These are phyloP conservation scores for Arthrobotrys conoides DNA, from an alignment of 2,329 filamentous ascomycete genomes.

Conservation along the genomic window DNA sequence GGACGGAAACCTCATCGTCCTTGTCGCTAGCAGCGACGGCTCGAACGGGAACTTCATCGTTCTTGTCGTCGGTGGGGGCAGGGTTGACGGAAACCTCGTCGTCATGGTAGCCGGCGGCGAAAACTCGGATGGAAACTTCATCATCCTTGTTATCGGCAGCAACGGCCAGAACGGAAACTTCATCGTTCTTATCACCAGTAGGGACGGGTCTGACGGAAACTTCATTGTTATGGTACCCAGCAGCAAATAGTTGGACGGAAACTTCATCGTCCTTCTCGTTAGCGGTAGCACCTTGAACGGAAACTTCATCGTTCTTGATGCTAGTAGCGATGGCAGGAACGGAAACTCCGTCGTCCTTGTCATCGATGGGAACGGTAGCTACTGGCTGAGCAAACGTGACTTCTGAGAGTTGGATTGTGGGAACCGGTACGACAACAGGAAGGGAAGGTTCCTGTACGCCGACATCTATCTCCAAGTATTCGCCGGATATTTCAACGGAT, in stretches of 20 bases:
- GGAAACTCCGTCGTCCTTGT: not conserved
- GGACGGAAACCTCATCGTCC: not conserved
- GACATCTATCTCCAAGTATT: slow-evolving; percentile 20
- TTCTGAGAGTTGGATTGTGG: not conserved
- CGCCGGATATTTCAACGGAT: slow-evolving; percentile 20
- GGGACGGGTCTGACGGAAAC: not conserved
- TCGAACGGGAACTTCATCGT: not conserved
- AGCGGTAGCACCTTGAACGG: too few relatives aligned
- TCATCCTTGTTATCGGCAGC: not conserved
- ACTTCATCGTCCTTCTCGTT: not conserved
- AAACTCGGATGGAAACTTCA: not conserved
- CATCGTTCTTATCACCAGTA: not conserved
- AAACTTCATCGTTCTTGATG: too few relatives aligned
- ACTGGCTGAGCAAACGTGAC: not conserved
- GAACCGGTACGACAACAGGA: not conserved
- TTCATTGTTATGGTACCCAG: not conserved
- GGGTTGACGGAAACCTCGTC: not conserved
- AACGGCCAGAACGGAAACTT: not conserved
- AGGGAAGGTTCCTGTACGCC: not conserved
- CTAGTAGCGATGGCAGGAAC: not conserved
- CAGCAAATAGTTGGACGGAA: not conserved
- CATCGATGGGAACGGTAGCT: not conserved
- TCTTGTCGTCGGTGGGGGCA: not conserved
- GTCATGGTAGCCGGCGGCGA: not conserved
- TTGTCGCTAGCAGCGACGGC: too few relatives aligned